phyloP scores from a whole-genome alignment of 1,139 yeast genomes.

The Taphrina confusa region DNA sequence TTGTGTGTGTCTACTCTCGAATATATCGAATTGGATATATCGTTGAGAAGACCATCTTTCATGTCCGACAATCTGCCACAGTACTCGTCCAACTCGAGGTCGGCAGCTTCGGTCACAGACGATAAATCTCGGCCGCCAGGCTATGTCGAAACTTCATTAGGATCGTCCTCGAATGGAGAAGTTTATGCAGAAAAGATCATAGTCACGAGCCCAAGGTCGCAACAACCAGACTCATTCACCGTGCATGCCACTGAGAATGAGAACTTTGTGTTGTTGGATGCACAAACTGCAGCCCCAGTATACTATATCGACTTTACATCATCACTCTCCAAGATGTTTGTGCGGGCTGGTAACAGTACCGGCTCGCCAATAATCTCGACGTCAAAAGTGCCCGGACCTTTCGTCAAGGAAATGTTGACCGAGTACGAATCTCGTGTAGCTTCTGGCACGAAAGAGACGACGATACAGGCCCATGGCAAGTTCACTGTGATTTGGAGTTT shows the following conservation, averaged over 20 bases:
- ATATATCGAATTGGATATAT: too few relatives aligned
- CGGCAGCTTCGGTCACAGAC: neutral
- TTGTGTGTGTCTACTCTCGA: too few relatives aligned
- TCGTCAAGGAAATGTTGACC: conserved; percentile 3
- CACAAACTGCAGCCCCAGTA: neutral
- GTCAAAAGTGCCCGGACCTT: conserved; percentile 4
- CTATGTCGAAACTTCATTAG: conserved; percentile 1
- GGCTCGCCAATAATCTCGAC: conserved; percentile 9
- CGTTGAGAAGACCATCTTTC: too few relatives aligned
- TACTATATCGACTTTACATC: conserved; percentile 7
- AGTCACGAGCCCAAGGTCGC: neutral
- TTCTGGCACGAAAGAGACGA: neutral
- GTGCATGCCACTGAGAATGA: conserved; percentile 14
- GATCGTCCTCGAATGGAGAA: neutral
- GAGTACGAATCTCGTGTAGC: conserved; percentile 10
- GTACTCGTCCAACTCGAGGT: neutral
- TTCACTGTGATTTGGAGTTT: conserved; percentile 7
- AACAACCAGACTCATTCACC: neutral
- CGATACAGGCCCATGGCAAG: conserved; percentile 7
- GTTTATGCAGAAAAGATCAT: conserved; percentile 10
- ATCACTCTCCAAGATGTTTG: conserved; percentile 16
- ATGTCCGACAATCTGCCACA: conserved; percentile 12
- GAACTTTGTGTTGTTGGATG: conserved; percentile 10
- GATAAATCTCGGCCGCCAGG: conserved; percentile 12
- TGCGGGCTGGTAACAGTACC: neutral